Conservation (phyloP, 441 rosid species). For the Gossypium lobatum region DNA sequence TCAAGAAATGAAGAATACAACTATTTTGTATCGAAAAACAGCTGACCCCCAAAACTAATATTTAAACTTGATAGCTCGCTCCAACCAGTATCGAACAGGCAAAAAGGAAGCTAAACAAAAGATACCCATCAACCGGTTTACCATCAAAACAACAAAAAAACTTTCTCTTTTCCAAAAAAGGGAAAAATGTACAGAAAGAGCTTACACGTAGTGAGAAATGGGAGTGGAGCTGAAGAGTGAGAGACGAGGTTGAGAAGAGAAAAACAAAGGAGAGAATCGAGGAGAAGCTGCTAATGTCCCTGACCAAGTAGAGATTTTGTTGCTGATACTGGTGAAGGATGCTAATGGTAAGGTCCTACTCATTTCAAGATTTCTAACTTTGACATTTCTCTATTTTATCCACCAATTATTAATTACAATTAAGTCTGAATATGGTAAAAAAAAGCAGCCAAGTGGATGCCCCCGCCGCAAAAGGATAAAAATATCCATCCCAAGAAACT, state of each 20-base stretch:
- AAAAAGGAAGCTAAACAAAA: slow-evolving; percentile 4
- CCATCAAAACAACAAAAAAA: not conserved
- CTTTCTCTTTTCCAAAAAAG: not conserved
- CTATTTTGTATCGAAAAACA: not conserved
- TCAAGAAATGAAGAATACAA: not conserved
- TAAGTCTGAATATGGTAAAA: too few relatives aligned
- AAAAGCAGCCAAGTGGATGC: too few relatives aligned
- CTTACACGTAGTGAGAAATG: slow-evolving; percentile 22
- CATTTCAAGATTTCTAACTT: slow-evolving; percentile 21
- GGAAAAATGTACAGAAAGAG: not conserved
- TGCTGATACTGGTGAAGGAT: not conserved
- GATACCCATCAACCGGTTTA: slow-evolving; percentile 20
- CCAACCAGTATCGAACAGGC: not conserved
- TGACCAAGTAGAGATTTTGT: slow-evolving; percentile 6
- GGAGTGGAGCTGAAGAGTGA: slow-evolving; percentile 9
- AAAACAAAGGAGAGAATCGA: not conserved
- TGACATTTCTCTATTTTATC: not conserved
- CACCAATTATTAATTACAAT: too few relatives aligned
- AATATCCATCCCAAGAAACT: too few relatives aligned
- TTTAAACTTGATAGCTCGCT: not conserved
- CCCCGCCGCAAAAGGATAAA: too few relatives aligned
- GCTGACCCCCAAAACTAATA: not conserved
- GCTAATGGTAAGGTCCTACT: not conserved
- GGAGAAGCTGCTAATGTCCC: slow-evolving; percentile 15
- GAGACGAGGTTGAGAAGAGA: not conserved